Percentiles rank a stretch among this genome's conserved stretches.
phyloP scores from a whole-genome alignment of 495 filamentous ascomycete species.

The Aspergillus hancockii region DNA sequence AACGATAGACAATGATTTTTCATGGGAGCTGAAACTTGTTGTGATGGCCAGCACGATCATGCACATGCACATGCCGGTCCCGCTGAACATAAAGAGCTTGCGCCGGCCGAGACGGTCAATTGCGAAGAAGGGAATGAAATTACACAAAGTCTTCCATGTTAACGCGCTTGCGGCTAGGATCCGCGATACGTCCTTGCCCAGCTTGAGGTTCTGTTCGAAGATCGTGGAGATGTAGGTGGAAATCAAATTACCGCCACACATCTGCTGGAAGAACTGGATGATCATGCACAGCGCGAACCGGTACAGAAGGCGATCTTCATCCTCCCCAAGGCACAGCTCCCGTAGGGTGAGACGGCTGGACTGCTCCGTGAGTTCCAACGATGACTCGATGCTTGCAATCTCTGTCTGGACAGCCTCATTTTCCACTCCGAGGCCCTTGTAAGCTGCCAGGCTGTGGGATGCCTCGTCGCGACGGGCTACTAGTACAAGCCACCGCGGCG shows the following conservation, averaged over 20 bases:
- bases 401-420: constrained; percentile 32
- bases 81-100: constrained; percentile 52
- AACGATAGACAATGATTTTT: constrained; percentile 36
- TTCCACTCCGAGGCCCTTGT: constrained; percentile 30
- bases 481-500: constrained; percentile 46
- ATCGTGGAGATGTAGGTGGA: constrained; percentile 36
- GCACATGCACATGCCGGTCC: constrained; percentile 48
- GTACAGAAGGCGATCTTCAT: constrained; percentile 33
- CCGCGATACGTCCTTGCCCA: constrained; percentile 25
- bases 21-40: constrained; percentile 36
- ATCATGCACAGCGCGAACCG: constrained; percentile 37
- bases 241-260: constrained; percentile 42
- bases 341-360: constrained; percentile 19
- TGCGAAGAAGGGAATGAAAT: constrained; percentile 50
- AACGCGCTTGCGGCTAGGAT: constrained; percentile 38
- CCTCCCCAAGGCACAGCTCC: constrained; percentile 27
- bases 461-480: constrained; percentile 34
- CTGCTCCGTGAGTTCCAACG: constrained; percentile 32
- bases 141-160: constrained; percentile 54
- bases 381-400: constrained; percentile 41
- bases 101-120: constrained; percentile 58
- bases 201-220: constrained; percentile 34
- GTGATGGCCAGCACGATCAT: constrained; percentile 51
- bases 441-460: constrained; percentile 30
- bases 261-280: constrained; percentile 47